Conservation (phyloP, 1,284 basidiomycete genomes). For the Pisolithus thermaeus region DNA sequence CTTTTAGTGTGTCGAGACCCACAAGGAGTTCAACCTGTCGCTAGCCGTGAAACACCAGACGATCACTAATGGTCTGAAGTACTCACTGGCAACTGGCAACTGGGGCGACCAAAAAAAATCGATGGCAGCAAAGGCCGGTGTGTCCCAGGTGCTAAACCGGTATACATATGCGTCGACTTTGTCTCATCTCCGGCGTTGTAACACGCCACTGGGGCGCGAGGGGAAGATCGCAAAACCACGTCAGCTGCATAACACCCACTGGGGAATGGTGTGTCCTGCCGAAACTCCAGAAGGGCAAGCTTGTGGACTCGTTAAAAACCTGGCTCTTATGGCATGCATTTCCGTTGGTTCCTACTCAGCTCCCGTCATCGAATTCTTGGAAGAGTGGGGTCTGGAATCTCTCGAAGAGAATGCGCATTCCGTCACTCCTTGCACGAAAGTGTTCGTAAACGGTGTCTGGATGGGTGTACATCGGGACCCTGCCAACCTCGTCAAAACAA, state of each 20-base stretch:
- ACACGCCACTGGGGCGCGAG: constrained; percentile 96
- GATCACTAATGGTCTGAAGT: constrained; percentile 97
- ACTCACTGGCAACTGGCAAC: constrained; percentile 97
- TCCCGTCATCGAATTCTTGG: constrained; percentile 97
- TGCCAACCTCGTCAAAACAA: constrained; percentile 85
- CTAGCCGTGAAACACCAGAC: constrained; percentile 94
- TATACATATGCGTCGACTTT: constrained; percentile 99
- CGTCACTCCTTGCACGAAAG: constrained; percentile 83
- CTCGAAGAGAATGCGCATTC: constrained; percentile 88
- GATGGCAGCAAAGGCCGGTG: constrained; percentile 96
- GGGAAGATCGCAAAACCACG: constrained; percentile 99
- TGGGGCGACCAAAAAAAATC: constrained; percentile 99
- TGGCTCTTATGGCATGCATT: constrained; percentile 96
- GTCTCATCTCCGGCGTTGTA: constrained; percentile 96
- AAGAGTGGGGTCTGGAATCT: constrained; percentile 96
- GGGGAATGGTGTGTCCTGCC: constrained; percentile 99
- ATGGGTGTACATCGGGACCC: constrained; percentile 99
- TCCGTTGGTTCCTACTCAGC: constrained; percentile 96
- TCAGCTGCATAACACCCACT: constrained; percentile 98
- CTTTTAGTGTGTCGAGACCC: constrained; percentile 88
- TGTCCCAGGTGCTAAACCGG: constrained; percentile 97
- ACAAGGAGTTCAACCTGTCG: constrained; percentile 92
- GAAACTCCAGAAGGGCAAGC: constrained; percentile 99
- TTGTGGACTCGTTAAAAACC: constrained; percentile 98
- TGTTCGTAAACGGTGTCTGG: constrained; percentile 99